Conservation (phyloP, 805 yeast genomes). For the Brettanomyces bruxellensis region DNA sequence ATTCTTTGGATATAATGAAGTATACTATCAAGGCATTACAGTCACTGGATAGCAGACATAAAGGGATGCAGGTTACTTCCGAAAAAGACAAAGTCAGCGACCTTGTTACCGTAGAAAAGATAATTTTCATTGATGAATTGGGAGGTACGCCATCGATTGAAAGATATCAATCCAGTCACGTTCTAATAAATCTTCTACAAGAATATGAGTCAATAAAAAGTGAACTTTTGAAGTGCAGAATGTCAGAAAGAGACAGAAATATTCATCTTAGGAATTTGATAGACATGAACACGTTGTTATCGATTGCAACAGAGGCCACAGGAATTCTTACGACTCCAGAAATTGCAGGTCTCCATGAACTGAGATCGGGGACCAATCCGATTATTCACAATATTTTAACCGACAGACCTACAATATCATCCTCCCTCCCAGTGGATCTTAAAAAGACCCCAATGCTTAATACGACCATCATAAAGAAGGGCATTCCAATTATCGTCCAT, state of each 20-base stretch:
- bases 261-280: constrained; percentile 58
- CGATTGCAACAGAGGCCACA: constrained; percentile 41
- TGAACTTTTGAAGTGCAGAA: constrained; percentile 43
- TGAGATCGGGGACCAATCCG: constrained; percentile 52
- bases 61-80: constrained; percentile 1
- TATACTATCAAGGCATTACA: constrained; percentile 29
- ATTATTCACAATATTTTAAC: constrained; percentile 84
- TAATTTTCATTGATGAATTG: constrained; percentile 64
- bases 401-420: constrained; percentile 82
- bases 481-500: constrained; percentile 48
- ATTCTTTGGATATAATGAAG: constrained; percentile 32
- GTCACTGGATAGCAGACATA: constrained; percentile 14
- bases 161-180: constrained; percentile 75
- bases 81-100: constrained; percentile 15
- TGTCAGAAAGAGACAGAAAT: constrained; percentile 35
- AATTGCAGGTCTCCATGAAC: constrained; percentile 44
- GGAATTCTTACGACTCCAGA: constrained; percentile 84
- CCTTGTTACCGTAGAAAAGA: constrained; percentile 61
- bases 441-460: constrained; percentile 51
- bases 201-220: constrained; percentile 60
- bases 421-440: constrained; percentile 71
- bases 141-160: constrained; percentile 93
- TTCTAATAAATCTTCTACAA: constrained; percentile 75
- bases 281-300: constrained; percentile 53
- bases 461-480: constrained; percentile 75